Evolutionary conservation across 2,329 filamentous ascomycete species (phyloP).

Genomic region (Verticillium klebahnii): DNA sequence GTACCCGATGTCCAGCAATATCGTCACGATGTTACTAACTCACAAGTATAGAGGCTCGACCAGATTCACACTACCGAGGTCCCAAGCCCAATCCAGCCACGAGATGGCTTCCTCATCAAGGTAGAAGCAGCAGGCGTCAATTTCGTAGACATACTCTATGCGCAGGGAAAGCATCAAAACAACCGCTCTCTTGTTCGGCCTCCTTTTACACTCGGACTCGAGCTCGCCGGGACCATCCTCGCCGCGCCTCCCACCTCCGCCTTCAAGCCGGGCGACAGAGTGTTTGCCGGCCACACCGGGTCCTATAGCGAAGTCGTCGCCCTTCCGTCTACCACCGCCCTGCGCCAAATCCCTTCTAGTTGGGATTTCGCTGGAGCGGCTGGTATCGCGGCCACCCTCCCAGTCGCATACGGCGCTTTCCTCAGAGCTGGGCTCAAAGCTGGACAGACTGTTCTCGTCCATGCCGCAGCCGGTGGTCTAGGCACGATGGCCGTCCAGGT

Average conservation of each 20-base stretch:
- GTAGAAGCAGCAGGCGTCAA: slow-evolving; percentile 54
- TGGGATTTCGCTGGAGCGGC: slow-evolving; percentile 45
- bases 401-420: slow-evolving; percentile 49
- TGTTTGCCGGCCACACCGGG: slow-evolving; percentile 49
- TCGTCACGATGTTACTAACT: not conserved
- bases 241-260: slow-evolving; percentile 25
- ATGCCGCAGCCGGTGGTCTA: slow-evolving; percentile 50
- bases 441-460: slow-evolving; percentile 48
- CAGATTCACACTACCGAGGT: slow-evolving; percentile 19
- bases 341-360: slow-evolving; percentile 38
- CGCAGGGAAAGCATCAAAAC: slow-evolving; percentile 55
- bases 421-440: slow-evolving; percentile 32
- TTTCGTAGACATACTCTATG: slow-evolving; percentile 57
- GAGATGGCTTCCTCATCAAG: slow-evolving; percentile 20
- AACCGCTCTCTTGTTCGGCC: slow-evolving; percentile 50
- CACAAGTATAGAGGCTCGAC: slow-evolving; percentile 12
- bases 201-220: slow-evolving; percentile 55
- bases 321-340: slow-evolving; percentile 23
- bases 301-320: slow-evolving; percentile 48
- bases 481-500: slow-evolving; percentile 53
- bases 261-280: slow-evolving; percentile 41
- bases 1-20: not conserved
- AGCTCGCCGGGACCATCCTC: slow-evolving; percentile 52
- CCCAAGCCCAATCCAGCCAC: slow-evolving; percentile 11
- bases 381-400: slow-evolving; percentile 47